phyloP scores from a whole-genome alignment of 441 rosid species.

The Adansonia gregorii region DNA sequence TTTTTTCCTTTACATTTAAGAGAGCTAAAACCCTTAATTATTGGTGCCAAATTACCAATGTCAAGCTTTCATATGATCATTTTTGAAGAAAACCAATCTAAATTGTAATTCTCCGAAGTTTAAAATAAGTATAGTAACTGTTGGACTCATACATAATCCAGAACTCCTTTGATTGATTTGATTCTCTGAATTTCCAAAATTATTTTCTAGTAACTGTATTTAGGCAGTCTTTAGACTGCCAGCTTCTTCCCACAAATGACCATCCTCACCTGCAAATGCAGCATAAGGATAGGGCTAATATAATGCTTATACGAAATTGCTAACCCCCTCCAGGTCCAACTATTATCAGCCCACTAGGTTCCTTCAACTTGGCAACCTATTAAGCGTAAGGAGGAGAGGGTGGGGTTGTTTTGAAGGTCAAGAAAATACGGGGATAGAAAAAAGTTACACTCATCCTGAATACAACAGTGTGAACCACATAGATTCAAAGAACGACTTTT shows the following conservation, averaged over 20 bases:
- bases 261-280: not conserved
- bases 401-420: not conserved
- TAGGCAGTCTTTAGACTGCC: not conserved
- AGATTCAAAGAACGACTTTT: not conserved
- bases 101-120: not conserved
- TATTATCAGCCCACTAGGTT: conserved; percentile 60
- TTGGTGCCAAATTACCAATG: not conserved
- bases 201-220: not conserved
- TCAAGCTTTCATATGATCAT: not conserved
- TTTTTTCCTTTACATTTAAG: not conserved
- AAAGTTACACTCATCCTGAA: not conserved
- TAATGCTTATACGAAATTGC: conserved; percentile 46
- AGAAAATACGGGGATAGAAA: not conserved
- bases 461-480: not conserved
- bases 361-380: conserved; percentile 66
- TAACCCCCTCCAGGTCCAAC: conserved; percentile 94
- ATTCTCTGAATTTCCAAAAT: not conserved
- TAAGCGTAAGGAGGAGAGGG: conserved; percentile 13
- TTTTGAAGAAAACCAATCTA: not conserved
- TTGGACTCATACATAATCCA: not conserved
- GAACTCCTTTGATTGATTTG: not conserved
- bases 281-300: not conserved
- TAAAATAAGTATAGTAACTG: not conserved
- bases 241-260: conserved; percentile 3
- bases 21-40: not conserved